Evolutionary conservation across 345 rosid genomes (phyloP).

Genomic region (Rhodamnia argentea): DNA sequence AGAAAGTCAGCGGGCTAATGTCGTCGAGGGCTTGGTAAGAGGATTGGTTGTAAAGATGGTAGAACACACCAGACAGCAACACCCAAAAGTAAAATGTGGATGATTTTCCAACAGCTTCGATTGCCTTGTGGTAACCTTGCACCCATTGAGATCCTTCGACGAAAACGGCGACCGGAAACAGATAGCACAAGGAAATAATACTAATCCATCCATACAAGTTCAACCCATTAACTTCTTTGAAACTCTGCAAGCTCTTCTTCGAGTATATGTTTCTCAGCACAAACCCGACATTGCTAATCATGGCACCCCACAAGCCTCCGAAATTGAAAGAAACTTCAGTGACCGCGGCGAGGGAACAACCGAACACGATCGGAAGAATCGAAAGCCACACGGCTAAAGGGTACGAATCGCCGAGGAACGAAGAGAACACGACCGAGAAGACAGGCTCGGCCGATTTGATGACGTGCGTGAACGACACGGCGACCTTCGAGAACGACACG

Average conservation of each 20-base stretch:
- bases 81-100: constrained; percentile 85
- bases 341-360: constrained; percentile 89
- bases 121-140: constrained; percentile 71
- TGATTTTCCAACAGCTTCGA: constrained; percentile 52
- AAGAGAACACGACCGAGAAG: constrained; percentile 89
- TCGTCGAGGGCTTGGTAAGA: constrained; percentile 95
- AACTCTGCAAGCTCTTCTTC: constrained; percentile 63
- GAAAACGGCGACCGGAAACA: constrained; percentile 75
- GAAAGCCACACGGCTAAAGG: constrained; percentile 89
- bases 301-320: constrained; percentile 78
- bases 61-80: constrained; percentile 73
- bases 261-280: constrained; percentile 86
- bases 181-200: constrained; percentile 58
- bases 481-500: constrained; percentile 95
- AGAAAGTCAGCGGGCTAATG: constrained; percentile 86
- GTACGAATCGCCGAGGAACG: constrained; percentile 77
- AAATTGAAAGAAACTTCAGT: constrained; percentile 92
- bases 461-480: constrained; percentile 95
- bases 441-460: constrained; percentile 96
- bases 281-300: constrained; percentile 92
- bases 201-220: constrained; percentile 84
- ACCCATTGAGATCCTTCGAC: constrained; percentile 94
- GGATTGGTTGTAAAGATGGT: constrained; percentile 86
- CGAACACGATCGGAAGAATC: constrained; percentile 83
- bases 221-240: constrained; percentile 83